Base-by-base conservation (phyloP, 208 protist species). In the Trypanosomatidae sp. region DNA sequence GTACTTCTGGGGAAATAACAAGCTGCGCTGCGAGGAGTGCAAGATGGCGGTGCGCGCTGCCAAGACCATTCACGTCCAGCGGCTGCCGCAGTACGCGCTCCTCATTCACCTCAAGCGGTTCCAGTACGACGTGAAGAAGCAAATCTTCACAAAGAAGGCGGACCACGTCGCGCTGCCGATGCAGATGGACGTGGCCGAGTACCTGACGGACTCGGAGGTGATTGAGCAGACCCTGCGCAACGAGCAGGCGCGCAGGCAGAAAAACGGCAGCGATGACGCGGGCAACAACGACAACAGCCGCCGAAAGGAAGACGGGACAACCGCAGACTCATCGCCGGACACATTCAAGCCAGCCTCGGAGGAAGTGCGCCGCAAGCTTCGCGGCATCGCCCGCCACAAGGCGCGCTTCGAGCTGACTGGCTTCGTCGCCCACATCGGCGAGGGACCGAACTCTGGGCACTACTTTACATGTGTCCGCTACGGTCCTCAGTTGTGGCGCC, bases 31-130 rank as follows among this genome's bases (percentile, higher is more conserved):
- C 77, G 91, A 97, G 33, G 55, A 67, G 36, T 98, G 95, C 73
- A 77, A 78, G 33, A 78, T 68, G 17, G 9, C 69, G 3, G 89
- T 95, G 28, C 82, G 87, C 19, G 93, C 92, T n/a, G 87, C 86
- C n/a, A 90, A 88, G 67, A 87, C 82, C 10, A 90, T 98, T 30
- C 86, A 87, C 69, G 84, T 98, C 52, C 87, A 96, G 82, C 84
- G 87, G 62, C 80, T 94, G 13, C 95, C 95, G 13, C 82, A 92
- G 76, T 95, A 96, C 60, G 89, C 89, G 13, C 81, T 98, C 17
- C 73, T 96, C 12, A 82, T 98, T 36, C 95, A 98, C 62, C 79
- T 98, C 2, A 98, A 98, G 73, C 86, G 95, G 12, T 98, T 98
- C 81, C 92, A 92, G 43, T 98, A 95, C 80, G 83, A 95, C 56